phyloP scores from a whole-genome alignment of 2,329 filamentous ascomycete genomes.

The Hypoxylon sp. region DNA sequence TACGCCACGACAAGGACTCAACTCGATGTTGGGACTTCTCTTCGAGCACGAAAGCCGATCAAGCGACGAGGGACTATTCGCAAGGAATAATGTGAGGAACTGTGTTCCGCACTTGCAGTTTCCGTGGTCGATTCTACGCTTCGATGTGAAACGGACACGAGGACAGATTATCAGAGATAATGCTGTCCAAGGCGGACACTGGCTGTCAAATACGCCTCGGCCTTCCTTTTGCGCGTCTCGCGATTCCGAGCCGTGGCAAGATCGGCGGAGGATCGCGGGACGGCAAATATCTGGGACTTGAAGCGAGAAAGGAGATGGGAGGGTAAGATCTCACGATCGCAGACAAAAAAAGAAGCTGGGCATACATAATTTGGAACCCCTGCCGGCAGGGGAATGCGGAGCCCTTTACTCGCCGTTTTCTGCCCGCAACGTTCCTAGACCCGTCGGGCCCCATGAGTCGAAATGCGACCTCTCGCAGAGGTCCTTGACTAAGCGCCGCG shows the following conservation, averaged over 20 bases:
- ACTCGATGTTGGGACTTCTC: conserved; percentile 45
- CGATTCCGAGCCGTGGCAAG: conserved; percentile 40
- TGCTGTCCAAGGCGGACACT: conserved; percentile 42
- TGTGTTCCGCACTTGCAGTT: conserved; percentile 37
- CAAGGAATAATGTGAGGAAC: conserved; percentile 39
- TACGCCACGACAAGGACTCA: conserved; percentile 49
- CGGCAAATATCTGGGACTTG: conserved; percentile 38
- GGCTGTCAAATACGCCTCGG: conserved; percentile 43
- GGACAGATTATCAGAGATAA: conserved; percentile 40
- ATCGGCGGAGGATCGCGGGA: conserved; percentile 38
- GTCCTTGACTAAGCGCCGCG: conserved; percentile 44
- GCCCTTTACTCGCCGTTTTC: conserved; percentile 44
- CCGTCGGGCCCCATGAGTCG: conserved; percentile 17
- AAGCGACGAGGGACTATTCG: conserved; percentile 41
- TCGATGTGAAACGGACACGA: conserved; percentile 39
- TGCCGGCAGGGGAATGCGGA: conserved; percentile 43
- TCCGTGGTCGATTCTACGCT: conserved; percentile 39
- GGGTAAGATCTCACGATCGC: conserved; percentile 44
- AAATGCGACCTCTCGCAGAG: conserved; percentile 28
- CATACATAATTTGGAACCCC: conserved; percentile 40
- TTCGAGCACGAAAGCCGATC: conserved; percentile 40
- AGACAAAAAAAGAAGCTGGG: conserved; percentile 42
- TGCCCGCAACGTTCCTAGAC: conserved; percentile 34
- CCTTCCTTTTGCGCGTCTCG: conserved; percentile 28
- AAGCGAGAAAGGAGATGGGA: conserved; percentile 41